Base-by-base conservation (phyloP, 176 grass and related monocot genomes). In the Thinopyrum elongatum region DNA sequence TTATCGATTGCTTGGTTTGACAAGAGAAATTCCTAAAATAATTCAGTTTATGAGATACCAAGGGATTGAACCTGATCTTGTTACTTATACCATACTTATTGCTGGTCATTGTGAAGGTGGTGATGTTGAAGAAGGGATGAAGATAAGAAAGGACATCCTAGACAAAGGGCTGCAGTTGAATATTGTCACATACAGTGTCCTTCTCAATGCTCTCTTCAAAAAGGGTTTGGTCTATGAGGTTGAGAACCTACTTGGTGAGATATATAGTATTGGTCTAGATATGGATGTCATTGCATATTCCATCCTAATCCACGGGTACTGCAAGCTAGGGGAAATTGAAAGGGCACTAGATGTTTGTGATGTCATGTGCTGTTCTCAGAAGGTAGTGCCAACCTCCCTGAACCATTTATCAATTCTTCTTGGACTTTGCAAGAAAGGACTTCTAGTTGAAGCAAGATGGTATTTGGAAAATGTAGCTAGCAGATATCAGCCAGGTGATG, bases 201-300 rank as follows among this genome's bases (percentile, higher is more conserved):
- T 99, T 36, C 77, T 99, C 7, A 93, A 91, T 67, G 84, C 92
- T 42, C 89, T 99, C 34, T 90, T 78, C 82, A 99, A 86, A 83
- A 96, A 86, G 66, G 94, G 94, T 27, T 46, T 79, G 35, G 83
- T 94, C 85, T 46, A 78, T 86, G 94, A 99, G 88, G 94, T 88
- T 7, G 90, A 96, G 74, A 90, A 85, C 61, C 92, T 99, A 73
- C 92, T 94, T 85, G 39, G 41, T 65, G 97, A 99, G 86, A 99
- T 96, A 65, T 79, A 89, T 80, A 84, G 67, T 63, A 81, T 88
- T 80, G 91, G 91, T 89, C 79, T 99, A 70, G 86, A 91, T 88
- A 88, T 99, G 88, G 97, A 99, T 88, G 79, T 96, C 2, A 57
- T 96, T 74, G 97, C 92, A 68, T 96, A 96, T 96, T 99, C 97